A percentile compares a stretch with the other conserved stretches of the same genome.
phyloP scores from a whole-genome alignment of 768 basidiomycete genomes.

The Amanita pallidorosea region DNA sequence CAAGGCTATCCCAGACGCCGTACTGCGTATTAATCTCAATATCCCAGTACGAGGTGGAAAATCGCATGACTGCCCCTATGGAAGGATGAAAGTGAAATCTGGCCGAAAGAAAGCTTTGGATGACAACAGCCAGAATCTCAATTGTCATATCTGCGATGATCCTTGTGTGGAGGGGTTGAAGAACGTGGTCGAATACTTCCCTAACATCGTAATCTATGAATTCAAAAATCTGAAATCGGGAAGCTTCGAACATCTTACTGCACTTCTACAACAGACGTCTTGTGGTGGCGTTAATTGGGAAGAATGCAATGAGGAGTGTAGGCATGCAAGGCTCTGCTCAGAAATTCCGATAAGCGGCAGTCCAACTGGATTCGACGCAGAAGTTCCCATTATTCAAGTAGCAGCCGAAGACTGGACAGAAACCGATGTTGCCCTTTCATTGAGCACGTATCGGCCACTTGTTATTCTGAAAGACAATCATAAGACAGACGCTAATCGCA shows the following conservation, averaged over 20 bases:
- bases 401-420: background rate
- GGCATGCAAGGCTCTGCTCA: background rate
- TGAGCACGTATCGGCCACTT: background rate
- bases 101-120: too few species aligned
- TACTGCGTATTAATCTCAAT: background rate
- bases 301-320: background rate
- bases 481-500: background rate
- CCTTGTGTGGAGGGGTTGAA: background rate
- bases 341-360: background rate
- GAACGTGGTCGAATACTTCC: background rate
- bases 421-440: background rate
- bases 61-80: background rate
- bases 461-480: background rate
- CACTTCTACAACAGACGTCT: background rate
- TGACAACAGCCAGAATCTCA: background rate
- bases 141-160: background rate
- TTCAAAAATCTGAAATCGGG: background rate
- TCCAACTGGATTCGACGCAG: background rate
- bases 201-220: background rate
- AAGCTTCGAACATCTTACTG: background rate
- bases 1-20: background rate
- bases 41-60: background rate
- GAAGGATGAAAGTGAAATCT: too few species aligned
- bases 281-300: background rate
- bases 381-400: background rate